phyloP scores from a whole-genome alignment of 306 rosid genomes.

The Sphenostylis stenocarpa region DNA sequence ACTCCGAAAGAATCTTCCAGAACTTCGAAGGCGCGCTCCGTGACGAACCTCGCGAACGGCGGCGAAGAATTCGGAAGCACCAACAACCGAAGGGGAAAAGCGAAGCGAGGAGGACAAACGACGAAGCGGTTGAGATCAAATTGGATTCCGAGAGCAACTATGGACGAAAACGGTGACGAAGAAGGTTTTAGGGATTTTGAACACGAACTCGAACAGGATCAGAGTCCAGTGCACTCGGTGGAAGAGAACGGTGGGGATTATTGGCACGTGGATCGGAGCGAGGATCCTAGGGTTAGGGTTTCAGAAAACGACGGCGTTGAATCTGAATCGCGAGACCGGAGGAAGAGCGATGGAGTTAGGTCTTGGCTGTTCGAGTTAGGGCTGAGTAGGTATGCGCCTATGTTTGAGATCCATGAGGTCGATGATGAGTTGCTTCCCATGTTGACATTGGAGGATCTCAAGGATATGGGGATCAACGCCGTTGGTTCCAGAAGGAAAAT shows the following conservation, averaged over 20 bases:
- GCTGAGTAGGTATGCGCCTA: slow-evolving; percentile 64
- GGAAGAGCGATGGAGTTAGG: slow-evolving; percentile 52
- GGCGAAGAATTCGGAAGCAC: slow-evolving; percentile 35
- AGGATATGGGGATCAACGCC: slow-evolving; percentile 77
- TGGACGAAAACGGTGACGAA: slow-evolving; percentile 37
- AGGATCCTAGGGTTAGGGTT: slow-evolving; percentile 37
- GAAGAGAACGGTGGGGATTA: slow-evolving; percentile 41
- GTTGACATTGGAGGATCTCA: slow-evolving; percentile 79
- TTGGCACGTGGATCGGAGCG: slow-evolving; percentile 42
- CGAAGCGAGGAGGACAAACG: slow-evolving; percentile 54
- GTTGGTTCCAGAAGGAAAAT: slow-evolving; percentile 76
- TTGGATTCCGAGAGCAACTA: slow-evolving; percentile 31
- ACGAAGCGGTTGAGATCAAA: slow-evolving; percentile 56
- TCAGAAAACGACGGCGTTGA: slow-evolving; percentile 50
- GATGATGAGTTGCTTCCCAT: slow-evolving; percentile 73
- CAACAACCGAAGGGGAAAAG: slow-evolving; percentile 38
- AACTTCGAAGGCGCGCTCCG: slow-evolving; percentile 51
- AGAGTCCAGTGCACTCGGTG: slow-evolving; percentile 45
- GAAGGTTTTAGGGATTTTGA: slow-evolving; percentile 49
- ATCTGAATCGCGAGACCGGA: slow-evolving; percentile 47
- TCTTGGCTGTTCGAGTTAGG: slow-evolving; percentile 65
- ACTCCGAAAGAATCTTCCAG: slow-evolving; percentile 43
- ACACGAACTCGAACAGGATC: slow-evolving; percentile 32
- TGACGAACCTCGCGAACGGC: slow-evolving; percentile 53
- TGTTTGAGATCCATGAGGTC: slow-evolving; percentile 77